Percentiles rank a stretch among this genome's conserved stretches.
phyloP scores from a whole-genome alignment of 2,329 filamentous ascomycete genomes.

The Penicillium expansum region DNA sequence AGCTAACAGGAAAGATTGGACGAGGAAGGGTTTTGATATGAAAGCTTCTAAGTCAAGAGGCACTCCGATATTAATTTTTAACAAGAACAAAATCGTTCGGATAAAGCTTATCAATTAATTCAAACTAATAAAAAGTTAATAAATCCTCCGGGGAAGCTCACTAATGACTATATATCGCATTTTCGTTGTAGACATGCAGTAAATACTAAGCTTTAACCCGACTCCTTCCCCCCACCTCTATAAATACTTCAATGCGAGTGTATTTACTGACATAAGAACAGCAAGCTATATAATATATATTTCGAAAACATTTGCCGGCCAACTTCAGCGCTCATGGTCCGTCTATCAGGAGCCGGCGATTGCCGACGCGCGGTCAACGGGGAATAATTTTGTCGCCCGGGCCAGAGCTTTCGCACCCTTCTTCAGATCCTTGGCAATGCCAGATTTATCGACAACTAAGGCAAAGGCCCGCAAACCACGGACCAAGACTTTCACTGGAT shows the following conservation, averaged over 20 bases:
- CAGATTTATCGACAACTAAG: slow-evolving; percentile 11
- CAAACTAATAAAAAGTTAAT: neutral
- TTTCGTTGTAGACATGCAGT: neutral
- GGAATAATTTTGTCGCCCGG: slow-evolving; percentile 1
- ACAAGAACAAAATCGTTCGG: neutral
- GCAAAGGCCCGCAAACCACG: slow-evolving; percentile 15
- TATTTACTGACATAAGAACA: neutral
- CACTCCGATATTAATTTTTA: neutral
- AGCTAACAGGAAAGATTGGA: neutral
- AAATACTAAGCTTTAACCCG: neutral
- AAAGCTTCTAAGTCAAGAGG: neutral
- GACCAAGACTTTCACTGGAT: slow-evolving; percentile 27
- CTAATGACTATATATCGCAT: neutral
- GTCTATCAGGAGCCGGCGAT: slow-evolving; percentile 5
- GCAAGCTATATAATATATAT: neutral
- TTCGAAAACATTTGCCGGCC: neutral
- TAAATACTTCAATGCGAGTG: too few relatives aligned
- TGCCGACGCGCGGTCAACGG: slow-evolving; percentile 9
- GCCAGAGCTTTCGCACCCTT: slow-evolving; percentile 6
- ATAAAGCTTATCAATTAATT: neutral
- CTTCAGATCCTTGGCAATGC: slow-evolving; percentile 15
- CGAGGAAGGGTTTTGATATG: too few relatives aligned
- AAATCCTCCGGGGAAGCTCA: neutral
- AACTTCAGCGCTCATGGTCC: neutral
- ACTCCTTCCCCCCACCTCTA: neutral